These are phyloP conservation scores for Saturnispora bothae DNA, from an alignment of 805 yeast species.

Conservation along the genomic window DNA sequence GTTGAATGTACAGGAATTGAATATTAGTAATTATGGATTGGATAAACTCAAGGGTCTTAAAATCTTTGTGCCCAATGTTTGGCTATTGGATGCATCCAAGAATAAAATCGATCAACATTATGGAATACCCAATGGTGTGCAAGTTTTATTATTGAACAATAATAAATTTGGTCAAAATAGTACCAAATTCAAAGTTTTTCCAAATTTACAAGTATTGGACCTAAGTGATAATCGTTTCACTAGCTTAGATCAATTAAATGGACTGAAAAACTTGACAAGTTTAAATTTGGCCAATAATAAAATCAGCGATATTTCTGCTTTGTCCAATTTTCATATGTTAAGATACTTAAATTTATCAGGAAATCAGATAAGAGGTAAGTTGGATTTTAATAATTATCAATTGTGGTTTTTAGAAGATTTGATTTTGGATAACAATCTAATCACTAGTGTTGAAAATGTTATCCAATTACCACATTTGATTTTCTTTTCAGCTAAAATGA, in stretches of 20 bases:
- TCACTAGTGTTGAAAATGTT: slow-evolving; percentile 27
- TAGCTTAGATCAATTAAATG: slow-evolving; percentile 28
- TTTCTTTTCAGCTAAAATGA: slow-evolving; percentile 33
- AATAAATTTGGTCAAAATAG: slow-evolving; percentile 34
- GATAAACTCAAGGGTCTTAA: slow-evolving; percentile 35
- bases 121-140: slow-evolving; percentile 34
- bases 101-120: slow-evolving; percentile 34
- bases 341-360: slow-evolving; percentile 31
- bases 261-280: slow-evolving; percentile 33
- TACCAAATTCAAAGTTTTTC: slow-evolving; percentile 28
- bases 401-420: slow-evolving; percentile 35
- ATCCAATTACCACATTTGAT: slow-evolving; percentile 29
- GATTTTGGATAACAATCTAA: slow-evolving; percentile 33
- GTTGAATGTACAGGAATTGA: slow-evolving; percentile 31
- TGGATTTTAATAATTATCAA: slow-evolving; percentile 28
- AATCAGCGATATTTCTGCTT: slow-evolving; percentile 28
- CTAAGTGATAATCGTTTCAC: slow-evolving; percentile 30
- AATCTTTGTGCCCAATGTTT: slow-evolving; percentile 34
- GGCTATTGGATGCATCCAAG: slow-evolving; percentile 30
- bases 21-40: slow-evolving; percentile 26
- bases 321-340: slow-evolving; percentile 31
- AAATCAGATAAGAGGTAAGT: slow-evolving; percentile 30
- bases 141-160: slow-evolving; percentile 29
- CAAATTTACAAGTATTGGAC: slow-evolving; percentile 33
- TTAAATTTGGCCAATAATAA: slow-evolving; percentile 30